phyloP scores from a whole-genome alignment of 768 basidiomycete species.

The Pleurotus pulmonarius region DNA sequence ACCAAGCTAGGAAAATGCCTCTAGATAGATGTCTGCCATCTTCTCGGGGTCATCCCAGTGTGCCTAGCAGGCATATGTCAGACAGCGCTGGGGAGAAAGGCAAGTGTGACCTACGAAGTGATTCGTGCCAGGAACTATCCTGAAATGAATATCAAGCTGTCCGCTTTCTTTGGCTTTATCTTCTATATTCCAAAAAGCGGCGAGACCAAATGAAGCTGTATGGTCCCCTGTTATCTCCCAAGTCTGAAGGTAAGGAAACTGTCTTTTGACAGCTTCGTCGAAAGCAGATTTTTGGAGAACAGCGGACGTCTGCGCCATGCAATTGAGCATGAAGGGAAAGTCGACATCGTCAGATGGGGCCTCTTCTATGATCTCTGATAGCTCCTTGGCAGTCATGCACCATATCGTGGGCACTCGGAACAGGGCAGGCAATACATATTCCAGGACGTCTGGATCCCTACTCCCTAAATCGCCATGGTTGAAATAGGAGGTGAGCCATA shows the following conservation, averaged over 20 bases:
- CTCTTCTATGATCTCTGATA: slow-evolving; percentile 10
- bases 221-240: neutral
- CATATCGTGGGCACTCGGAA: slow-evolving; percentile 20
- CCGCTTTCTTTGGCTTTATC: too few species aligned
- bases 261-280: neutral
- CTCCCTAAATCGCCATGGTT: slow-evolving; percentile 24
- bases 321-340: neutral
- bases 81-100: too few species aligned
- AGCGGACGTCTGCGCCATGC: neutral
- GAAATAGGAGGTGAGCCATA: slow-evolving; percentile 29
- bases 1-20: too few species aligned
- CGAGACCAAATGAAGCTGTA: too few species aligned
- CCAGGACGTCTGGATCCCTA: slow-evolving; percentile 19
- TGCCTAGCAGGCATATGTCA: too few species aligned
- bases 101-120: too few species aligned
- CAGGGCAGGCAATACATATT: slow-evolving; percentile 18
- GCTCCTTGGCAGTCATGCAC: slow-evolving; percentile 14
- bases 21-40: too few species aligned
- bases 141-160: too few species aligned
- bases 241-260: neutral
- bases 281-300: neutral
- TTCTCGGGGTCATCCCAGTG: too few species aligned
- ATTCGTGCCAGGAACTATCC: too few species aligned
- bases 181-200: too few species aligned
- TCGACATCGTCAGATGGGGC: neutral